phyloP scores from a whole-genome alignment of 805 yeast genomes.

The Cyberlindnera suaveolens region DNA sequence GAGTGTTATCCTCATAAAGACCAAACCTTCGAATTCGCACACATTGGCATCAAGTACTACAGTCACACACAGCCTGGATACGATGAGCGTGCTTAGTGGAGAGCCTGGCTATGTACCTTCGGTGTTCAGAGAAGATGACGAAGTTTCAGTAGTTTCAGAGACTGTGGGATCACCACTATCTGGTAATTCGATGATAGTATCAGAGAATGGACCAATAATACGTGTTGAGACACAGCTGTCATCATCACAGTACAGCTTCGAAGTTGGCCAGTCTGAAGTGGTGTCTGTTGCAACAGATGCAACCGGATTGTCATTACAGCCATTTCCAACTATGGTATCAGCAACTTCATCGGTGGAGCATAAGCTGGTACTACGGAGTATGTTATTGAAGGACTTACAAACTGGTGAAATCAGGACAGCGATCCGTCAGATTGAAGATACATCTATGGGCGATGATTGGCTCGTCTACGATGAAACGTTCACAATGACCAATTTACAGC shows the following conservation, averaged over 20 bases:
- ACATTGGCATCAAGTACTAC: not conserved
- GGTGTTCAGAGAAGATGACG: not conserved
- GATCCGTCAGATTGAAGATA: conserved; percentile 19
- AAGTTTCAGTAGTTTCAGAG: not conserved
- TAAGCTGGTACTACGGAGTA: conserved; percentile 15
- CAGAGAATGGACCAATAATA: conserved; percentile 1
- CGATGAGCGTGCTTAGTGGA: conserved; percentile 10
- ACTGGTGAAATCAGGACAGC: conserved; percentile 19
- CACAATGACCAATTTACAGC: conserved; percentile 30
- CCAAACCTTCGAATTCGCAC: not conserved
- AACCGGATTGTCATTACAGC: conserved; percentile 7
- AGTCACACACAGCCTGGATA: conserved; percentile 4
- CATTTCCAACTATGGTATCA: conserved; percentile 14
- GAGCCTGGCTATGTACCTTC: conserved; percentile 16
- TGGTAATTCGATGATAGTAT: conserved; percentile 3
- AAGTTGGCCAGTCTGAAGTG: conserved; percentile 5
- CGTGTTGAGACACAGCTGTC: conserved; percentile 7
- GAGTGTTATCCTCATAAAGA: conserved; percentile 9
- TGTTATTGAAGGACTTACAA: conserved; percentile 16
- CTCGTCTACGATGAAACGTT: conserved; percentile 32
- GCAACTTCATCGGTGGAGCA: conserved; percentile 6
- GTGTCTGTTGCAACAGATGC: conserved; percentile 1
- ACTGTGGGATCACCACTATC: conserved; percentile 5
- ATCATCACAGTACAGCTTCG: conserved; percentile 4
- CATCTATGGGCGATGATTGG: conserved; percentile 32